Conservation (phyloP, 1,284 basidiomycete genomes). For the Apiotrichum sp. region DNA sequence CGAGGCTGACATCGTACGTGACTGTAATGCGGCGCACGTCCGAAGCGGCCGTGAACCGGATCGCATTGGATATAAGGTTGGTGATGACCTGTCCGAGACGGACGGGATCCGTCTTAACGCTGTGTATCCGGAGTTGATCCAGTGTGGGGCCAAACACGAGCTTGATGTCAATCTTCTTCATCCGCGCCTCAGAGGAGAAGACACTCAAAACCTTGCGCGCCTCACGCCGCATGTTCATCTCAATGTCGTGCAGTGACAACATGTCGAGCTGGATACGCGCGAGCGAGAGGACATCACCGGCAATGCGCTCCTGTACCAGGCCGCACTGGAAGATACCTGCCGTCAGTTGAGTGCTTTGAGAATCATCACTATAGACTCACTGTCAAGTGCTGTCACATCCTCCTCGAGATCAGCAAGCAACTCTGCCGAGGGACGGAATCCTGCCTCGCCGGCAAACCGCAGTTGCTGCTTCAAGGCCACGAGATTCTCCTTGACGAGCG, state of each 20-base stretch:
- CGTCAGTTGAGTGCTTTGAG: not conserved
- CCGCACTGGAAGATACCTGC: conserved; percentile 39
- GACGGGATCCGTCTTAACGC: conserved; percentile 31
- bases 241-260: conserved; percentile 24
- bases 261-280: conserved; percentile 45
- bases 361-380: conserved; percentile 6
- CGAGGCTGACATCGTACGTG: conserved; percentile 20
- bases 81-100: conserved; percentile 34
- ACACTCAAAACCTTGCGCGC: conserved; percentile 23
- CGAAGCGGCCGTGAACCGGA: conserved; percentile 23
- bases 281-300: conserved; percentile 46
- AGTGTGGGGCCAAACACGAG: conserved; percentile 19
- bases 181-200: conserved; percentile 24
- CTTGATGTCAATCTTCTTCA: conserved; percentile 19
- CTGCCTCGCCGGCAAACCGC: not conserved
- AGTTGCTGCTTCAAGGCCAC: conserved; percentile 19
- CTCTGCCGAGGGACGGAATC: conserved; percentile 13
- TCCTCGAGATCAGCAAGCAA: conserved; percentile 35
- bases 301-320: conserved; percentile 47
- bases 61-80: conserved; percentile 28
- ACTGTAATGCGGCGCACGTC: conserved; percentile 25
- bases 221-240: conserved; percentile 32
- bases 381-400: conserved; percentile 33
- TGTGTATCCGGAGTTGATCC: conserved; percentile 1
- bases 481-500: conserved; percentile 31